Evolutionary conservation across 768 basidiomycete genomes (phyloP).

Genomic region (Collybia nuda): DNA sequence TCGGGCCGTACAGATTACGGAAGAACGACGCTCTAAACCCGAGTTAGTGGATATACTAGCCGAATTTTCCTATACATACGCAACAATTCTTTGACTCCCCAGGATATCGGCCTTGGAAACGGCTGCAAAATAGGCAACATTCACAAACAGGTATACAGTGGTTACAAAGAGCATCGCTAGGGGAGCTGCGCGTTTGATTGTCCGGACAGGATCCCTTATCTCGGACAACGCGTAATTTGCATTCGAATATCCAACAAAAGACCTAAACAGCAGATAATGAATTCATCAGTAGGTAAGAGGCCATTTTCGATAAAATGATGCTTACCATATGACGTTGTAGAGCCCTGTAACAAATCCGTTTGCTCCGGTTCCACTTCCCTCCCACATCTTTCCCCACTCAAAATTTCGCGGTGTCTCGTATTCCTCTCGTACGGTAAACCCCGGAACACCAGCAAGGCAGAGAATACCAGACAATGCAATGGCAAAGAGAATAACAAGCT

Average conservation of each 20-base stretch:
- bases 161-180: constrained; percentile 62
- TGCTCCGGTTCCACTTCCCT: constrained; percentile 50
- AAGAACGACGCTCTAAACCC: constrained; percentile 66
- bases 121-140: constrained; percentile 73
- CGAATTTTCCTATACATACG: constrained; percentile 38
- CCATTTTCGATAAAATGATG: not conserved
- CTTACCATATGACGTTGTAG: constrained; percentile 70
- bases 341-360: constrained; percentile 66
- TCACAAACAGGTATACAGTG: constrained; percentile 60
- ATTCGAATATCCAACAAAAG: constrained; percentile 70
- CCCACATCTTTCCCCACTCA: constrained; percentile 61
- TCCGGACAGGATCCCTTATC: constrained; percentile 65
- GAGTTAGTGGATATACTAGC: not conserved
- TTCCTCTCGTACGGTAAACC: constrained; percentile 47
- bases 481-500: constrained; percentile 51
- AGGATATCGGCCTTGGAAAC: constrained; percentile 71
- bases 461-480: constrained; percentile 57
- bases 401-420: constrained; percentile 59
- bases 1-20: constrained; percentile 65
- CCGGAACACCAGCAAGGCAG: constrained; percentile 46
- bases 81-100: constrained; percentile 63
- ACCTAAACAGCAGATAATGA: constrained; percentile 37
- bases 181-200: constrained; percentile 70
- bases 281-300: not conserved
- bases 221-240: constrained; percentile 78